Percentiles rank a stretch among this genome's conserved stretches.
These are phyloP conservation scores for Gautieria morchelliformis DNA, from an alignment of 768 basidiomycete species.

Conservation along the genomic window DNA sequence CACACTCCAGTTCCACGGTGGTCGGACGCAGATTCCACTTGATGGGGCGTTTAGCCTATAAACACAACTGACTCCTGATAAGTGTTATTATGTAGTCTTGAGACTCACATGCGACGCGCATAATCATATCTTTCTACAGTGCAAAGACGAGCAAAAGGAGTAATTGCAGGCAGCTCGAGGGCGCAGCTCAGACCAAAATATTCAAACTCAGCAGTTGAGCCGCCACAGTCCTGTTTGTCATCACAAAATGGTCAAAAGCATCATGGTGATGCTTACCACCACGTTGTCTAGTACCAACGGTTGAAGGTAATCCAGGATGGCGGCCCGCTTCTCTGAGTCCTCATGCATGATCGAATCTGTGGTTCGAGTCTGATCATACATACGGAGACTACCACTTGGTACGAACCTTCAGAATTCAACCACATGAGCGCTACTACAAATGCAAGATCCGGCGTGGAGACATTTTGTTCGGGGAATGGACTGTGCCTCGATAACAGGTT, in stretches of 20 bases:
- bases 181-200: slow-evolving; percentile 1
- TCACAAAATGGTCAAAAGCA: background rate
- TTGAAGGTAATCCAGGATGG: background rate
- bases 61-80: background rate
- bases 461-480: background rate
- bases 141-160: background rate
- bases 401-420: slow-evolving; percentile 1
- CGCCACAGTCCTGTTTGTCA: background rate
- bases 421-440: background rate
- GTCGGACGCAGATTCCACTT: background rate
- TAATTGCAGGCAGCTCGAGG: background rate
- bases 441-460: background rate
- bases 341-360: background rate
- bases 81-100: background rate
- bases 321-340: background rate
- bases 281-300: background rate
- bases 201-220: background rate
- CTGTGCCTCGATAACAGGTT: background rate
- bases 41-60: background rate
- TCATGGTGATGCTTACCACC: background rate
- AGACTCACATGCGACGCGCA: background rate
- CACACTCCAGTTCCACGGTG: background rate
- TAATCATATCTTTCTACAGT: background rate
- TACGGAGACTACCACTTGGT: background rate
- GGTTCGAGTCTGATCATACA: background rate